Evolutionary conservation across 108 stramenopile species (phyloP), one percentile per base, ranked within the genome.

Genomic region (Fragilaria crotonensis): DNA sequence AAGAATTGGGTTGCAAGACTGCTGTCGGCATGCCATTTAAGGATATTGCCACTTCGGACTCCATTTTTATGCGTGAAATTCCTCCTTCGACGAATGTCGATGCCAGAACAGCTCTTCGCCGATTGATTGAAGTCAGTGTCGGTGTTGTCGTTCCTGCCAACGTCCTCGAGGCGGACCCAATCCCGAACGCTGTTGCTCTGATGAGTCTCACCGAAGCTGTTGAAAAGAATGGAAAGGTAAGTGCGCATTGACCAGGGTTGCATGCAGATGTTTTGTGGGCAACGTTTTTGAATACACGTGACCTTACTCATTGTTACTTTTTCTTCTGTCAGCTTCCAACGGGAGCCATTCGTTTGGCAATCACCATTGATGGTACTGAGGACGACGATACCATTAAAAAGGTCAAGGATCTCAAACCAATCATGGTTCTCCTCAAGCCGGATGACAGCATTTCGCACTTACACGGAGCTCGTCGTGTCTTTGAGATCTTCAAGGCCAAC

Each of bases 21-120:
- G 94, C 95, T 20, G 91, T 96, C 36, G 95, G 95, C 27, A 95
- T 97, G 96, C 96, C 96, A 30, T 95, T 96, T 76, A 95, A 91
- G 77, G 96, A 97, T 72, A 89, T 97, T 68, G 94, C 95, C 33
- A 97, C 96, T 5, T 47, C 81, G 2, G 96, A 97, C 70, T 85
- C 85, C 33, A 66, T 97, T 32, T 89, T 89, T 51, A 77, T 90
- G 74, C 59, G 78, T 31, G 74, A 70, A 48, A 61, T 91, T 25
- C 96, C 95, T 30, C 57, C 90, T 2, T 61, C 61, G 22, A 71
- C 81, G 45, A 85, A 95, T 57, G 68, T 76, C 19, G 81, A 67
- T 30, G 87, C 87, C 17, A 81, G 94, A 33, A 84, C 85, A 5
- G 73, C 89, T 14, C 73, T 97, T 33, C 80, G 90, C 25, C 81